A percentile compares a stretch with the other conserved stretches of the same genome.
Conservation (phyloP, 202 grass and related monocot species). For the Schoenoplectus tabernaemontani region DNA sequence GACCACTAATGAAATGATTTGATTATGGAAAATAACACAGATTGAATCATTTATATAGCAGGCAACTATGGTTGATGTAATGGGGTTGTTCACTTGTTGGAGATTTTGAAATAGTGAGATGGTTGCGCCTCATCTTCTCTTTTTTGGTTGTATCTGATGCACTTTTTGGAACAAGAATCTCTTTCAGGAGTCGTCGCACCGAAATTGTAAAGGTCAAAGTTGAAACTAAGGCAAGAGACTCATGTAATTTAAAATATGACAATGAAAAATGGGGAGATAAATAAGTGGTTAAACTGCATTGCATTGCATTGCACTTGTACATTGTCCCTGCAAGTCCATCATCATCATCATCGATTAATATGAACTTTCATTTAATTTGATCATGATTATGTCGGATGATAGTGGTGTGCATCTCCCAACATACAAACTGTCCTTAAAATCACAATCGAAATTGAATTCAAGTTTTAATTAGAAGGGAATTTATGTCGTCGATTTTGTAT, state of each 20-base stretch:
- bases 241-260: background rate
- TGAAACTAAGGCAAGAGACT: background rate
- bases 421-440: background rate
- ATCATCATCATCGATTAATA: background rate
- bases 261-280: background rate
- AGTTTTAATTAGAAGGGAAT: too few relatives aligned
- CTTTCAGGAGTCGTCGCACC: constrained; percentile 29
- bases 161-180: background rate
- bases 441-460: background rate
- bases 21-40: background rate
- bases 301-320: background rate
- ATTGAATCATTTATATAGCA: constrained; percentile 32
- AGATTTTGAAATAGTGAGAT: constrained; percentile 24
- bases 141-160: constrained; percentile 1
- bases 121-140: constrained; percentile 9
- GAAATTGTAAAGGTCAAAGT: constrained; percentile 24
- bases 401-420: background rate
- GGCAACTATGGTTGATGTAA: background rate
- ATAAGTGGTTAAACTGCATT: background rate
- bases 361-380: background rate
- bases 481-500: too few relatives aligned
- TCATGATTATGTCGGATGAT: background rate
- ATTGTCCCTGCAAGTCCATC: background rate
- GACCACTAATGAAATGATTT: constrained; percentile 13
- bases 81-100: constrained; percentile 49